Conservation (phyloP, 2,329 filamentous ascomycete genomes). For the Pyrenochaeta sp. region DNA sequence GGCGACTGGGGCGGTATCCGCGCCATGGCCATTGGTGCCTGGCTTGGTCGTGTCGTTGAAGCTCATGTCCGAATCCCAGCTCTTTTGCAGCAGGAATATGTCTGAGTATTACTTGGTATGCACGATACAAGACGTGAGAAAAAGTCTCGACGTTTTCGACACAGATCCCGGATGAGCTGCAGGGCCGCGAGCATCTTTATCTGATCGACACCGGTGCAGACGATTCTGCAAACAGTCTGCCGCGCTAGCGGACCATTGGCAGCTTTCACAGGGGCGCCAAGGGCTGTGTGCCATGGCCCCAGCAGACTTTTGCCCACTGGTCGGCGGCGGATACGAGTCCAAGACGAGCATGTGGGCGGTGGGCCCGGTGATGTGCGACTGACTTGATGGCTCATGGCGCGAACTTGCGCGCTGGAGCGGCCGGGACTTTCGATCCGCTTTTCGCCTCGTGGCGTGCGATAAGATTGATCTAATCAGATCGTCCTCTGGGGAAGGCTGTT, state of each 20-base stretch:
- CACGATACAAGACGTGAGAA: background rate
- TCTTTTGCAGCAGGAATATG: no score
- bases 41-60: slow-evolving; percentile 8
- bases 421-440: no score
- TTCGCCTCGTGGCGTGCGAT: no score
- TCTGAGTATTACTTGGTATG: no score
- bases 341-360: background rate
- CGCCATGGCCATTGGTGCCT: no score
- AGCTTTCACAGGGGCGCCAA: slow-evolving; percentile 10
- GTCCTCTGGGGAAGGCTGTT: no score
- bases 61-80: slow-evolving; percentile 11
- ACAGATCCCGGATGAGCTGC: background rate
- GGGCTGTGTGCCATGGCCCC: slow-evolving; percentile 8
- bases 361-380: slow-evolving; percentile 2
- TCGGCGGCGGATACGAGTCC: background rate
- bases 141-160: background rate
- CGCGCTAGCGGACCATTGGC: slow-evolving; percentile 3
- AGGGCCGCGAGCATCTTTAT: slow-evolving; percentile 13
- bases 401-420: no score
- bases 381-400: no score
- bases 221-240: background rate
- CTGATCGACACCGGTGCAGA: slow-evolving; percentile 12
- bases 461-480: no score
- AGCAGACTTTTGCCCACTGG: slow-evolving; percentile 4
- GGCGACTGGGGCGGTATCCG: no score